Percentiles rank a stretch among this genome's conserved stretches.
These are phyloP conservation scores for Tuber magnatum DNA, from an alignment of 495 filamentous ascomycete genomes.

Conservation along the genomic window DNA sequence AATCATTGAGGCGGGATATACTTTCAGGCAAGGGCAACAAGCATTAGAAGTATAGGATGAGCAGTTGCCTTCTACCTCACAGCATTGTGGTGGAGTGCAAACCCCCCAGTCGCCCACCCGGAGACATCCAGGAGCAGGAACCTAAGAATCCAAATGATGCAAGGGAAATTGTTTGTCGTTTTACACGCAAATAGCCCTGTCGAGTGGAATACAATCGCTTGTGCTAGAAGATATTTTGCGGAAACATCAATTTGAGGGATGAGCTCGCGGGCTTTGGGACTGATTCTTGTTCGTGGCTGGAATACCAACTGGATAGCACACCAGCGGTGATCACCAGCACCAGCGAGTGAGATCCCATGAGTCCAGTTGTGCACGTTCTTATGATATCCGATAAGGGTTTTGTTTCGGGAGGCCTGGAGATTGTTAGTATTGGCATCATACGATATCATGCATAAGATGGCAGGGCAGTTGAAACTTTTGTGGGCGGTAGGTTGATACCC, in stretches of 20 bases:
- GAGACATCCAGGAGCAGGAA: background rate
- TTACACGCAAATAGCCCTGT: background rate
- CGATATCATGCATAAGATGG: background rate
- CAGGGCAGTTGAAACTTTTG: background rate
- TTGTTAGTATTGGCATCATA: background rate
- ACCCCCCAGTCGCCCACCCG: background rate
- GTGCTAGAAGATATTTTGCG: background rate
- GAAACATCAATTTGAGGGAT: background rate
- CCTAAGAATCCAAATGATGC: background rate
- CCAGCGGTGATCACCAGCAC: too few relatives aligned
- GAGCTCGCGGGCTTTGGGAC: background rate
- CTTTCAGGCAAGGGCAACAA: background rate
- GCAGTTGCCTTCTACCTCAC: background rate
- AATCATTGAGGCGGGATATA: background rate
- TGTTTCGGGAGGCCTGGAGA: background rate
- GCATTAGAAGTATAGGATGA: background rate
- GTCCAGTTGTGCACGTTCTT: background rate
- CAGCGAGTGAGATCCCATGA: background rate
- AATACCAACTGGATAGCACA: background rate
- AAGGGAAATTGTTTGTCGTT: background rate
- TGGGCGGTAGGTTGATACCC: background rate
- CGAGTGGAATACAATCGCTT: background rate
- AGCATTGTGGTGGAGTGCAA: background rate
- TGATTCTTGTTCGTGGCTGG: background rate
- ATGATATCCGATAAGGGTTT: background rate